Evolutionary conservation across 148 eudicot genomes (phyloP), one percentile per base, ranked within the genome.

Genomic region (Chenopodium quinoa): DNA sequence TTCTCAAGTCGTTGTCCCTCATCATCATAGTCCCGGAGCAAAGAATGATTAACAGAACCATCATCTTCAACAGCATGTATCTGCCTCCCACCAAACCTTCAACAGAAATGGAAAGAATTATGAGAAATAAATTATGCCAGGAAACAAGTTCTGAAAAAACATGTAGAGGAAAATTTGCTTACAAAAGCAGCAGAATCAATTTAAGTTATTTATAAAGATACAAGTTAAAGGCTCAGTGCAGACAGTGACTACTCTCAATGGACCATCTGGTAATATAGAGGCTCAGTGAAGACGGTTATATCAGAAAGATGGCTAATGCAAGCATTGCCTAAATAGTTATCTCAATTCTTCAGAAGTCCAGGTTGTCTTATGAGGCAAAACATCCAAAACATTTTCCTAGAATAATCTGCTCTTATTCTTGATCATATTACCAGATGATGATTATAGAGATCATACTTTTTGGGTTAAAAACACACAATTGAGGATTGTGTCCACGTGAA

Each of bases 41-140:
- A 34, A 77, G 97, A 77, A 85, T 96, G 97, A 86, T 94, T 94
- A 54, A 96, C 81, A 4, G 90, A 85, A 56, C 98, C 98, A 82
- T 94, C 98, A 86, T 96, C 98, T 81, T 84, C 87, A 78, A 91
- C 91, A 12, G 98, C 98, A 76, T 88, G 88, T 73, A 96, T 80
- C 74, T 94, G 94, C 85, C 84, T 93, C 47, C 97, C 97, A 20
- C 92, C 97, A 88, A 96, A 96, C 98, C 99, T 96, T 76, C 71
- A 82, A 82, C 32, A 32, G 47, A 78, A 54, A 20, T 16, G 40
- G 40, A 66, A 4, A 27, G 71, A 34, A 27, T 23, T 5, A 81
- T 9, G 31, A 77, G 37, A 47, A 76, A 58, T 60, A 44, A 13
- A 25, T 54, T 17, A 56, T 16, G 62, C 62, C 17, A 14, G 22